phyloP scores from a whole-genome alignment of 768 basidiomycete genomes.

The Serendipita indica region DNA sequence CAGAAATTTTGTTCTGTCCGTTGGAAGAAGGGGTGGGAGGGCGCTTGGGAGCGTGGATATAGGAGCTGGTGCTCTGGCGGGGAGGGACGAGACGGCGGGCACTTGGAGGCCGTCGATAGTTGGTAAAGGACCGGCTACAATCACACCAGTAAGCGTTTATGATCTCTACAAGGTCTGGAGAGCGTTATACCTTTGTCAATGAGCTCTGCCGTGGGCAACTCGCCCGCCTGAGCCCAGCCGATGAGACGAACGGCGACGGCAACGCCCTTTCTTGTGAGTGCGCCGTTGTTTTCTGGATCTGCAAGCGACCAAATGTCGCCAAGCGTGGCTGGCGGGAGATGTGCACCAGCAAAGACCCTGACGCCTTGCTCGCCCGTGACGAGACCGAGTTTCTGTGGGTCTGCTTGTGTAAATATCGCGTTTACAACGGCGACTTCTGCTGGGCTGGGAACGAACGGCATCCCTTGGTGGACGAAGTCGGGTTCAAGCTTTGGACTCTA shows the following conservation, averaged over 20 bases:
- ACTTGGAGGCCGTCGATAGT: conserved; percentile 52
- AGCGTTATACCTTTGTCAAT: conserved; percentile 44
- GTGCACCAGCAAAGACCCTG: conserved; percentile 68
- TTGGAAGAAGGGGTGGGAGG: conserved; percentile 54
- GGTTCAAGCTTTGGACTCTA: conserved; percentile 7
- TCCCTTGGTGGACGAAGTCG: not conserved
- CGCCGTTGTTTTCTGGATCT: conserved; percentile 89
- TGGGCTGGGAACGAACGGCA: conserved; percentile 31
- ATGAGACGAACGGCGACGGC: conserved; percentile 82
- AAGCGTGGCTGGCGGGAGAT: conserved; percentile 58
- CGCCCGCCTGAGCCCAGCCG: conserved; percentile 82
- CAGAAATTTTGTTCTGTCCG: conserved; percentile 75
- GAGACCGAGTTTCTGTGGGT: conserved; percentile 66
- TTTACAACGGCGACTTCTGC: conserved; percentile 45
- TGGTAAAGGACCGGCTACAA: conserved; percentile 73
- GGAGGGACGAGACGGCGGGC: conserved; percentile 33
- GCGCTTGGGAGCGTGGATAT: conserved; percentile 42
- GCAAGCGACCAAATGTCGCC: conserved; percentile 91
- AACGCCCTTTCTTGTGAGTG: conserved; percentile 76
- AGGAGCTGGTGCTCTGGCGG: conserved; percentile 37
- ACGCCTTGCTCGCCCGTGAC: conserved; percentile 87
- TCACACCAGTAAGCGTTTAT: conserved; percentile 13
- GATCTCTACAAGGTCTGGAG: conserved; percentile 8
- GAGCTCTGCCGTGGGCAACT: conserved; percentile 45
- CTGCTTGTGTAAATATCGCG: conserved; percentile 57